Evolutionary conservation across 2,329 filamentous ascomycete genomes (phyloP).

Genomic region (Ambrosiella xylebori): DNA sequence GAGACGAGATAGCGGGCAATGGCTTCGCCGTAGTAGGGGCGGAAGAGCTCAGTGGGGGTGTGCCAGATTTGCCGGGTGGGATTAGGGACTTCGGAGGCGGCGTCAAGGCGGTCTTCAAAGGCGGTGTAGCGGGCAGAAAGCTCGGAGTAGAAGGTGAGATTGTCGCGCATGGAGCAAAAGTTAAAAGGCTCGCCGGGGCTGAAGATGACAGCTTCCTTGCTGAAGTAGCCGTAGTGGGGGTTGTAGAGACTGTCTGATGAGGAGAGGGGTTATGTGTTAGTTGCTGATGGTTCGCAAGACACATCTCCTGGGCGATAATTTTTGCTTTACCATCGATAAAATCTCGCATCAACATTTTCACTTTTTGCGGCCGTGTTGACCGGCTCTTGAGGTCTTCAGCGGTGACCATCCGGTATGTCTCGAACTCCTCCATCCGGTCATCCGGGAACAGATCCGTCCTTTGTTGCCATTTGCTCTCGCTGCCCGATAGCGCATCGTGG

Average conservation of each 20-base stretch:
- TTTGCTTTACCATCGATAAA: constrained; percentile 66
- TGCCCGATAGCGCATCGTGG: constrained; percentile 20
- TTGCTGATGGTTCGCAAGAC: neutral
- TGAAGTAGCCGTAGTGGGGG: constrained; percentile 87
- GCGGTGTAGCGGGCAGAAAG: constrained; percentile 67
- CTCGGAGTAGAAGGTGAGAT: constrained; percentile 63
- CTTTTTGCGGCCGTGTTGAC: constrained; percentile 61
- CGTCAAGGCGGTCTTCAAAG: constrained; percentile 80
- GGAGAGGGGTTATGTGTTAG: neutral
- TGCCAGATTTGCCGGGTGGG: constrained; percentile 88
- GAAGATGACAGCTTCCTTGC: constrained; percentile 93
- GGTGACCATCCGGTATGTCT: constrained; percentile 68
- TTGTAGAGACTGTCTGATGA: constrained; percentile 76
- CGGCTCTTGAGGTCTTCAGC: constrained; percentile 57
- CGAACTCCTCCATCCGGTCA: constrained; percentile 67
- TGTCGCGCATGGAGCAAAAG: constrained; percentile 66
- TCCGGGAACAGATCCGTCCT: constrained; percentile 55
- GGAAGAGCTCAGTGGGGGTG: constrained; percentile 91
- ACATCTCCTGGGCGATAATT: neutral
- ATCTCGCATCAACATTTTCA: constrained; percentile 95
- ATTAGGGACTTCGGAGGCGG: constrained; percentile 43
- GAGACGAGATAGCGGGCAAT: constrained; percentile 90
- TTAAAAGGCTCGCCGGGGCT: constrained; percentile 80
- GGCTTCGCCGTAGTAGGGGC: constrained; percentile 90
- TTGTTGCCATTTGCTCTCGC: constrained; percentile 70